Evolutionary conservation across 1,139 yeast species (phyloP), one percentile per base, ranked within the genome.

Genomic region (Taiozyma onychis): DNA sequence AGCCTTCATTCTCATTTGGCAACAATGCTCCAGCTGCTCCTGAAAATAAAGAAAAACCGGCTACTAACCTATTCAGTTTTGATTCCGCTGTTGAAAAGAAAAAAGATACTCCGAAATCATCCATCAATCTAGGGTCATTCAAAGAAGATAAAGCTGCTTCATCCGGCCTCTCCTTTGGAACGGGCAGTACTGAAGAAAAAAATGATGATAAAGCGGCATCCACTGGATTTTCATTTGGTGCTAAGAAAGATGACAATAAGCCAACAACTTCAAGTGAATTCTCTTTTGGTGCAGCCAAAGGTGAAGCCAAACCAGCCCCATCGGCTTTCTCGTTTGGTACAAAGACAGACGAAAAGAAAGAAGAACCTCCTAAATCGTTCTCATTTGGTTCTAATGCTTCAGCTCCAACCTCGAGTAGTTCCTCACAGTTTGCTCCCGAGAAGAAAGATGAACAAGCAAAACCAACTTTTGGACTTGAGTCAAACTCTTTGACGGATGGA

Each of bases 401-500:
- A 22, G 18, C 16, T 14, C 28, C 43, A 6, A 24, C 18, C 24
- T 10, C 27, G 13, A 10, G 18, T 9, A 24, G 6, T 14, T n/a
- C 43, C 14, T 18, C 41, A 9, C n/a, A 9, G 22, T 22, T 24
- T 13, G 16, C 27, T 4, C 24, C 43, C 11, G 39, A 30, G n/a
- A 30, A 22, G n/a, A 41, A 41, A 21, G 41, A 30, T 16, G 44
- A 39, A 13, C 34, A 32, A 10, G 8, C 41, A 46, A 24, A 26
- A 9, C 18, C 35, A n/a, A 43, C 50, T 5, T 52, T 52, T 42
- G 46, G 55, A 13, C 55, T 55, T 48, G 58, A 55, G 2, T 27
- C 55, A 6, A 14, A 6, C 8, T 16, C 54, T 18, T 9, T 50
- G 2, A 46, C 45, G 26, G 51, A 41, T 11, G 43, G 47, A 4